phyloP scores from a whole-genome alignment of 2,329 filamentous ascomycete genomes.

The Clonostachys byssicola region DNA sequence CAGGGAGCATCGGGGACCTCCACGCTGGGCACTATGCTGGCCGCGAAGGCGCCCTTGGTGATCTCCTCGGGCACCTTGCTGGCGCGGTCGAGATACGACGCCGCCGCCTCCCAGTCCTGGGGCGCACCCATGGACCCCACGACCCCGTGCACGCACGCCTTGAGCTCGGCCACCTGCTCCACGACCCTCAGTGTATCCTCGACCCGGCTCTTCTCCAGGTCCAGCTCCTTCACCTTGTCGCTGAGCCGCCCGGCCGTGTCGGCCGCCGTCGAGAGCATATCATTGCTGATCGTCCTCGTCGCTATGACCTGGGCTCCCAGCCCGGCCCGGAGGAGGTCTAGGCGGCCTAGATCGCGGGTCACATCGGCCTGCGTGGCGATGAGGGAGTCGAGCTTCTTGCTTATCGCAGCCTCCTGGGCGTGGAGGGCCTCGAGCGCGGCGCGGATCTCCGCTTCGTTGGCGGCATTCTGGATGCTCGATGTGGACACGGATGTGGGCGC shows the following conservation, averaged over 20 bases:
- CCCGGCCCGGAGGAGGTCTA: constrained; percentile 86
- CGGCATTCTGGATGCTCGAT: constrained; percentile 60
- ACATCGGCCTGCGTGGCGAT: constrained; percentile 83
- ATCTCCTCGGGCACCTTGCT: constrained; percentile 77
- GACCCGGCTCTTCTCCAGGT: constrained; percentile 87
- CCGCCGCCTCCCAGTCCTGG: constrained; percentile 97
- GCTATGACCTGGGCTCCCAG: constrained; percentile 83
- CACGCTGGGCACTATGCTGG: constrained; percentile 88
- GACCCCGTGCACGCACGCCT: constrained; percentile 91
- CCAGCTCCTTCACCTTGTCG: constrained; percentile 79
- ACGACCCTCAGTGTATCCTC: constrained; percentile 88
- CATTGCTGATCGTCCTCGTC: constrained; percentile 78
- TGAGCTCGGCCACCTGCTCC: constrained; percentile 94
- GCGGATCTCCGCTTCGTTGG: constrained; percentile 74
- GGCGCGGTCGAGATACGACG: constrained; percentile 81
- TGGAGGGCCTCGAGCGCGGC: constrained; percentile 73
- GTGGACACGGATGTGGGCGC: constrained; percentile 5
- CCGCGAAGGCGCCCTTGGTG: constrained; percentile 79
- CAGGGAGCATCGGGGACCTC: constrained; percentile 91
- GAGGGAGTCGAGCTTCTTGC: constrained; percentile 69
- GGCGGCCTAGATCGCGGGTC: constrained; percentile 76
- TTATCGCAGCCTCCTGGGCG: constrained; percentile 69
- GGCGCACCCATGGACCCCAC: constrained; percentile 95
- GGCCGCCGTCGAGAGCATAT: constrained; percentile 84
- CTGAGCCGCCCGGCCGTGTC: constrained; percentile 83